Percentiles rank a stretch among this genome's conserved stretches.
Evolutionary conservation across 169 alveolate species (phyloP).

Genomic region (Plasmodium cynomolgi): DNA sequence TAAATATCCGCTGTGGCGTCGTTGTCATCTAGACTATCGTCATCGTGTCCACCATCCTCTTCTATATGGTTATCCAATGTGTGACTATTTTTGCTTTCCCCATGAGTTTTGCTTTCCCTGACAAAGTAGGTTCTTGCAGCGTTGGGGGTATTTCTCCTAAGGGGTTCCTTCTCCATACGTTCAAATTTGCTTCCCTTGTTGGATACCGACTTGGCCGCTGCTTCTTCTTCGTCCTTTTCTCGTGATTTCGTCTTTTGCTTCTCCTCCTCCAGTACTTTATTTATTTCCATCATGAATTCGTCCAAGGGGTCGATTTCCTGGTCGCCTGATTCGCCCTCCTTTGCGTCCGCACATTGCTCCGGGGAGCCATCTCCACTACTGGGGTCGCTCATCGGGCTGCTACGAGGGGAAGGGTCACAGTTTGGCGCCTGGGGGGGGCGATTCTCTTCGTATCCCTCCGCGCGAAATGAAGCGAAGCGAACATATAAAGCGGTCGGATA

Average conservation of each 20-base stretch:
- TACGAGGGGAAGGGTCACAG: background rate
- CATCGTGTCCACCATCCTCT: conserved; percentile 3
- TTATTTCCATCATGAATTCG: conserved; percentile 72
- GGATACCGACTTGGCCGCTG: background rate
- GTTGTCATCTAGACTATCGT: conserved; percentile 65
- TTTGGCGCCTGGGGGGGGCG: background rate
- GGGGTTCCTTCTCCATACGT: background rate
- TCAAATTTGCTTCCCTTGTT: background rate
- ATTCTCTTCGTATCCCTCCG: background rate
- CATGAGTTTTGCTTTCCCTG: background rate
- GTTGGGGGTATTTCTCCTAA: background rate
- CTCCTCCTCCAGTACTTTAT: conserved; percentile 70
- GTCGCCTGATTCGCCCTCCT: background rate
- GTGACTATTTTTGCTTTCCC: background rate
- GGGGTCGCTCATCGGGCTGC: conserved; percentile 19
- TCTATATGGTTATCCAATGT: background rate
- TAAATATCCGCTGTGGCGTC: conserved; percentile 74
- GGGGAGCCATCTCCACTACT: conserved; percentile 31
- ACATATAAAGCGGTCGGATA: background rate
- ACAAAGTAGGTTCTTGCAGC: background rate
- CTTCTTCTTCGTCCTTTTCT: background rate
- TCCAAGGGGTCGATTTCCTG: conserved; percentile 65
- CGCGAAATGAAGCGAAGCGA: background rate
- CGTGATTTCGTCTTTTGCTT: conserved; percentile 7
- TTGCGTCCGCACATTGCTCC: conserved; percentile 16